phyloP scores from a whole-genome alignment of 106 monocot genomes.

The Vanilla planifolia region DNA sequence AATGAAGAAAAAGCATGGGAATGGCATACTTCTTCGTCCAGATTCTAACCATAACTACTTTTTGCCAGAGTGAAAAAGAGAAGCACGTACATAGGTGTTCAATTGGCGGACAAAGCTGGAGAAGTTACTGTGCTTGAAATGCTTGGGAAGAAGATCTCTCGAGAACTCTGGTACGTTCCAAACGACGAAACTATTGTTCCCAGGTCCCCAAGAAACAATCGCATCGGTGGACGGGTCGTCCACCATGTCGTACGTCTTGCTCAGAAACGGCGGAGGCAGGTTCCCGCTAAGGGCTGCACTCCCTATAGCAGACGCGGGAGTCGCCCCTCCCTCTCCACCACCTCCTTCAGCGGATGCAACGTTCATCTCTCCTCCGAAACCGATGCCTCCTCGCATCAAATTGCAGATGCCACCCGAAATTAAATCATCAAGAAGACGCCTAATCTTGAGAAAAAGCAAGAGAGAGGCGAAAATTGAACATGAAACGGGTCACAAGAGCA shows the following conservation, averaged over 20 bases:
- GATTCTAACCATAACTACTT: too few relatives aligned
- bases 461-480: too few relatives aligned
- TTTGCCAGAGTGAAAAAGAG: too few relatives aligned
- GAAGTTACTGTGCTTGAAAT: conserved; percentile 71
- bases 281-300: neutral
- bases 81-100: conserved; percentile 38
- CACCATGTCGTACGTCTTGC: conserved; percentile 47
- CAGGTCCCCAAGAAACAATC: conserved; percentile 36
- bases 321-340: neutral
- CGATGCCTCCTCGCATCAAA: neutral
- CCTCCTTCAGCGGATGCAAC: neutral
- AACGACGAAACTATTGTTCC: conserved; percentile 45
- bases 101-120: conserved; percentile 63
- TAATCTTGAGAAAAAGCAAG: neutral
- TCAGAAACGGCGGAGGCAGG: conserved; percentile 35
- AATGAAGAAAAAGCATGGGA: too few relatives aligned
- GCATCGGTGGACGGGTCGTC: conserved; percentile 35
- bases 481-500: too few relatives aligned
- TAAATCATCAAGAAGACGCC: neutral
- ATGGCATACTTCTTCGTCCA: too few relatives aligned
- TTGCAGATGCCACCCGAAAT: neutral
- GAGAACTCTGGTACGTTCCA: conserved; percentile 48
- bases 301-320: neutral
- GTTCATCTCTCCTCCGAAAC: neutral
- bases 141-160: conserved; percentile 46